Evolutionary conservation across 2,329 filamentous ascomycete genomes (phyloP).

Genomic region (Penicillium sp.): DNA sequence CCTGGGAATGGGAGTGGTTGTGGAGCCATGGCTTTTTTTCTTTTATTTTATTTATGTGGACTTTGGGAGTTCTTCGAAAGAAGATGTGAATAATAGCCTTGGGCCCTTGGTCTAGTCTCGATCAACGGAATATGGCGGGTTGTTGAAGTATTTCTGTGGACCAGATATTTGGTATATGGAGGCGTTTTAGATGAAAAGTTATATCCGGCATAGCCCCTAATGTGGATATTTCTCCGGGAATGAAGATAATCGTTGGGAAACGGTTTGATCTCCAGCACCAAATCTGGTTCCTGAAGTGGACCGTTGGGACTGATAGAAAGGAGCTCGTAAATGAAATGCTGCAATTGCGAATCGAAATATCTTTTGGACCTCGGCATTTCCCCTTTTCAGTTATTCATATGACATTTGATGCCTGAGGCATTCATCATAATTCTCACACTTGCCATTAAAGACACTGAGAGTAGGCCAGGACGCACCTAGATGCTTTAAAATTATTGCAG

Average conservation of each 20-base stretch:
- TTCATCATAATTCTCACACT: too few species aligned
- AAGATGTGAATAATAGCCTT: neutral
- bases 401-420: neutral
- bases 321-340: neutral
- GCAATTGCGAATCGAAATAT: neutral
- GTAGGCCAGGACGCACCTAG: too few species aligned
- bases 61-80: neutral
- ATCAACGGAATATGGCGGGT: neutral
- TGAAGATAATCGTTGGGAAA: slow-evolving; percentile 5
- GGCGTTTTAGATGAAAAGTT: neutral
- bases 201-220: neutral
- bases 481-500: neutral
- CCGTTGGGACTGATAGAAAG: slow-evolving; percentile 2
- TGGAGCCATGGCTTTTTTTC: slow-evolving; percentile 19
- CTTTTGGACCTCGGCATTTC: slow-evolving; percentile 2
- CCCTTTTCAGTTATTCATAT: neutral
- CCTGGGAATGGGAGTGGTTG: slow-evolving; percentile 37
- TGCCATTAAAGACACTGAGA: too few species aligned
- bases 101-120: neutral
- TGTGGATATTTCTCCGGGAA: neutral
- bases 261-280: neutral
- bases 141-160: neutral
- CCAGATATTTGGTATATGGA: neutral
- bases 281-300: slow-evolving; percentile 1
- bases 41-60: neutral